A percentile compares a stretch with the other conserved stretches of the same genome.
Conservation (phyloP, 345 rosid species). For the Eucalyptus pumila region DNA sequence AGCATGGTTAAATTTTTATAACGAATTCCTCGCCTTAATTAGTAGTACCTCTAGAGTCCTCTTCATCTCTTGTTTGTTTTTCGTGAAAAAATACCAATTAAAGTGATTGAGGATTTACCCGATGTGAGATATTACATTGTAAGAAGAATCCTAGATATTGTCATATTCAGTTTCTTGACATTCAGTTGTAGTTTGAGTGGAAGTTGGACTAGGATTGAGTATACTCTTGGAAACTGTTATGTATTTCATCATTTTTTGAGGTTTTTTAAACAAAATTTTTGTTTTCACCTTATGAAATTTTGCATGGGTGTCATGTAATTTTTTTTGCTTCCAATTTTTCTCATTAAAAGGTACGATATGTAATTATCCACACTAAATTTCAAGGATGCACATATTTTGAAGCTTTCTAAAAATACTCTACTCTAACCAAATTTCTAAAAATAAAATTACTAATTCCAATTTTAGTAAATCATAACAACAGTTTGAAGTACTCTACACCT, state of each 20-base stretch:
- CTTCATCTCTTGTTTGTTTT: too few relatives aligned
- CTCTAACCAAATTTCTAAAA: not conserved
- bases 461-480: too few relatives aligned
- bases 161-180: too few relatives aligned
- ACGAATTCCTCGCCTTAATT: too few relatives aligned
- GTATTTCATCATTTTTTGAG: not conserved
- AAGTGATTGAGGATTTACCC: too few relatives aligned
- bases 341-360: not conserved
- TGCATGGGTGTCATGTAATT: not conserved
- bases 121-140: too few relatives aligned
- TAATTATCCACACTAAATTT: not conserved
- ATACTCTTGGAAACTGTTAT: not conserved
- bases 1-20: too few relatives aligned
- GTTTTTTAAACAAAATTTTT: not conserved
- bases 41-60: too few relatives aligned
- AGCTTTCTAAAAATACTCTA: not conserved
- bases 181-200: too few relatives aligned
- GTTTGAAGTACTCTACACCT: not conserved
- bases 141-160: fast-evolving
- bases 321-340: not conserved
- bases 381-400: not conserved
- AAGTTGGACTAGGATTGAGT: too few relatives aligned
- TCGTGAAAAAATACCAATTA: too few relatives aligned
- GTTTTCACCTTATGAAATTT: not conserved
- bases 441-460: not conserved